Evolutionary conservation across 176 grass and related monocot genomes (phyloP).

Genomic region (Typha latifolia): DNA sequence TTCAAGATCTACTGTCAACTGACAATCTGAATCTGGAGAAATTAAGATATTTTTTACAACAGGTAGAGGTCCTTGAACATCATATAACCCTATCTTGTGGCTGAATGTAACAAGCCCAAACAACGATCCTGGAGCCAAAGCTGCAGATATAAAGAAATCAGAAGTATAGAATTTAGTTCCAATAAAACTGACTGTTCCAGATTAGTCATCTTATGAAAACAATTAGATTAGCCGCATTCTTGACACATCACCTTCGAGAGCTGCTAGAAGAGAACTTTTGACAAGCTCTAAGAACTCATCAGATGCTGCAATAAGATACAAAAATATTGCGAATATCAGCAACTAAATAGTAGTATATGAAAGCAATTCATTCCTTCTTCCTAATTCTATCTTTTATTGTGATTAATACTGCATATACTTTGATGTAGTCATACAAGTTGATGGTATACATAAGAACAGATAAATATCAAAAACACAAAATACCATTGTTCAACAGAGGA

Average conservation of each 20-base stretch:
- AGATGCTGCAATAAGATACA: constrained; percentile 46
- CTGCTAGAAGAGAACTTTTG: constrained; percentile 81
- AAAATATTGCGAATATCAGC: not conserved
- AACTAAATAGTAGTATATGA: not conserved
- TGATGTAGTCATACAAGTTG: too few relatives aligned
- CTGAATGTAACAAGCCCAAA: constrained; percentile 94
- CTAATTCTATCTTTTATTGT: not conserved
- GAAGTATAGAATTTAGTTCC: not conserved
- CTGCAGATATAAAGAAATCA: constrained; percentile 41
- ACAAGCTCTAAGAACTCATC: constrained; percentile 92
- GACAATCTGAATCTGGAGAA: constrained; percentile 47
- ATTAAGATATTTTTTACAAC: constrained; percentile 91
- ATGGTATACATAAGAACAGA: too few relatives aligned
- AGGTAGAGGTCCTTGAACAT: constrained; percentile 81
- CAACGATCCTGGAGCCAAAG: constrained; percentile 72
- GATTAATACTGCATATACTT: not conserved
- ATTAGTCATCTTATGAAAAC: not conserved
- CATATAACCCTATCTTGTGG: constrained; percentile 93
- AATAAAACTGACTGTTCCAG: not conserved
- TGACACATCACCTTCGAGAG: constrained; percentile 67
- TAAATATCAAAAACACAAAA: too few relatives aligned
- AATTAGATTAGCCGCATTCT: not conserved
- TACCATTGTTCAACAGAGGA: too few relatives aligned
- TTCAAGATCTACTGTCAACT: constrained; percentile 54
- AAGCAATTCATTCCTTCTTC: not conserved